Evolutionary conservation across 2,329 filamentous ascomycete genomes (phyloP).

Genomic region (Aspergillus sp.): DNA sequence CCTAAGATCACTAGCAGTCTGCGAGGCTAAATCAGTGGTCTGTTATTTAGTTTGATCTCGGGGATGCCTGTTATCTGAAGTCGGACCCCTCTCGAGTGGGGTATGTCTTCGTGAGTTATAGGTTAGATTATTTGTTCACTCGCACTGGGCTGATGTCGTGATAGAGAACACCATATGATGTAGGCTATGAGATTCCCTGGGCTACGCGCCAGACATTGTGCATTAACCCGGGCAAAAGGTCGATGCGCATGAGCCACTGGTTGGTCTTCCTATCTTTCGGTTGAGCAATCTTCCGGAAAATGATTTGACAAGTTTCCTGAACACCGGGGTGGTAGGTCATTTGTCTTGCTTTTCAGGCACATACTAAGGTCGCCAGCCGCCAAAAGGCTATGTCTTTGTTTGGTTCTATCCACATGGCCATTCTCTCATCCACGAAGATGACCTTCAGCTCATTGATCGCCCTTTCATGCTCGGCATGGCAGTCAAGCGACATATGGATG

Average conservation of each 20-base stretch:
- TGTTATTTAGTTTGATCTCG: conserved; percentile 21
- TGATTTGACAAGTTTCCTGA: conserved; percentile 31
- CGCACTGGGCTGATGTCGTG: not conserved
- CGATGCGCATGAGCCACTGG: conserved; percentile 30
- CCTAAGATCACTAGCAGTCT: not conserved
- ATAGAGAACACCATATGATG: conserved; percentile 25
- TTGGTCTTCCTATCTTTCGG: conserved; percentile 38
- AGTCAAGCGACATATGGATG: conserved; percentile 55
- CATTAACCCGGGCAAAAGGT: conserved; percentile 18
- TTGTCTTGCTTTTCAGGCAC: not conserved
- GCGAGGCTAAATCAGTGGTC: not conserved
- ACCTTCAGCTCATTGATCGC: conserved; percentile 59
- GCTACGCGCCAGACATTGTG: not conserved
- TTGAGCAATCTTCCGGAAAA: conserved; percentile 35
- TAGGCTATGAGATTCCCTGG: conserved; percentile 4
- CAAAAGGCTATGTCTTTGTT: conserved; percentile 57
- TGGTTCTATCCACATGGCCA: conserved; percentile 47
- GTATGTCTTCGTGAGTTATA: conserved; percentile 23
- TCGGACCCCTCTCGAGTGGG: conserved; percentile 26
- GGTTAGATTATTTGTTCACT: not conserved
- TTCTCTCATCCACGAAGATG: conserved; percentile 47
- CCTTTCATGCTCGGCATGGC: conserved; percentile 59
- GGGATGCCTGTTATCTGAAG: conserved; percentile 28
- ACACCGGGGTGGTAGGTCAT: conserved; percentile 26
- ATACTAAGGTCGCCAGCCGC: conserved; percentile 41